phyloP scores from a whole-genome alignment of 345 rosid genomes.

The Melaleuca quinquenervia region DNA sequence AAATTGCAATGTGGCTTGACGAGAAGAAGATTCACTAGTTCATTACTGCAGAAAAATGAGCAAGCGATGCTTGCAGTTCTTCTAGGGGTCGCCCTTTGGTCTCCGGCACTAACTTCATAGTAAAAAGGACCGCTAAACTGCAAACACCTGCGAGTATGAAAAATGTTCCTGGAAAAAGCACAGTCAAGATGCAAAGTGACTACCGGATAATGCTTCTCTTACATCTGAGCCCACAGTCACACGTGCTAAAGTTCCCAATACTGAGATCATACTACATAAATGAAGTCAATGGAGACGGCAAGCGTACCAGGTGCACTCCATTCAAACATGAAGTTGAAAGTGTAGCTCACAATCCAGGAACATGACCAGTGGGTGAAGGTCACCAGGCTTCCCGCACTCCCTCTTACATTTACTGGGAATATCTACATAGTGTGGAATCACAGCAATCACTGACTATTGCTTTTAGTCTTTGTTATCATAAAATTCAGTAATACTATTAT shows the following conservation, averaged over 20 bases:
- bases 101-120: constrained; percentile 10
- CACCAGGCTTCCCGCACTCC: constrained; percentile 80
- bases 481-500: not conserved
- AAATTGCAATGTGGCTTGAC: not conserved
- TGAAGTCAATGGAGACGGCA: not conserved
- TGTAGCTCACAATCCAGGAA: constrained; percentile 84
- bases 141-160: constrained; percentile 2
- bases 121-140: constrained; percentile 1
- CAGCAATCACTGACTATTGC: not conserved
- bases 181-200: not conserved
- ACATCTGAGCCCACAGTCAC: not conserved
- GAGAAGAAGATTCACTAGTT: not conserved
- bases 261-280: not conserved
- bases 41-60: not conserved
- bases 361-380: constrained; percentile 73
- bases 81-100: constrained; percentile 14
- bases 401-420: constrained; percentile 70
- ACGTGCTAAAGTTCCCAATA: not conserved
- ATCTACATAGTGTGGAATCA: constrained; percentile 23
- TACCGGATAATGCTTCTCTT: not conserved
- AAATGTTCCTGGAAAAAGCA: constrained; percentile 34
- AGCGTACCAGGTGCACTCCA: constrained; percentile 68
- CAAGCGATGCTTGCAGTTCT: constrained; percentile 15
- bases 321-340: constrained; percentile 70
- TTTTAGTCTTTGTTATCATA: not conserved